Evolutionary conservation across 2,329 filamentous ascomycete genomes (phyloP).

Genomic region (Penicillium sumatraense): DNA sequence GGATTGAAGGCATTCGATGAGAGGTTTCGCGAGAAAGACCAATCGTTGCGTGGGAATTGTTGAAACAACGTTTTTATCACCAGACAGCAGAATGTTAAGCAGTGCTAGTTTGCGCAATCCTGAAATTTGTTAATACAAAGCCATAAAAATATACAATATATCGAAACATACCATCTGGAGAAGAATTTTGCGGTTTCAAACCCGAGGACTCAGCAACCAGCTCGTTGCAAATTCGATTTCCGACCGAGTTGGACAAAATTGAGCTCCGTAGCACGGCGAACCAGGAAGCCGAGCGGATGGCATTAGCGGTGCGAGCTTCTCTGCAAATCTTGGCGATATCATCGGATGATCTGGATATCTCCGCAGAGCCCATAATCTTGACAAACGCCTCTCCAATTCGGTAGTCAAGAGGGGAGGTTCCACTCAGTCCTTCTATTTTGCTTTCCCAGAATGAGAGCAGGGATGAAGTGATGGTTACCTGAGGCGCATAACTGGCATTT

Average conservation of each 20-base stretch:
- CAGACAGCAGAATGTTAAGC: slow-evolving; percentile 59
- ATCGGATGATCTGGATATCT: slow-evolving; percentile 34
- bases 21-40: slow-evolving; percentile 80
- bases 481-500: slow-evolving; percentile 15
- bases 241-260: slow-evolving; percentile 52
- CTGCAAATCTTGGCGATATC: slow-evolving; percentile 40
- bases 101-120: slow-evolving; percentile 56
- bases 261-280: slow-evolving; percentile 55
- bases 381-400: slow-evolving; percentile 47
- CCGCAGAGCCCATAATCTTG: slow-evolving; percentile 42
- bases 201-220: slow-evolving; percentile 64
- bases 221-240: slow-evolving; percentile 62
- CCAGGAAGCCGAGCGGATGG: slow-evolving; percentile 53
- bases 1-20: slow-evolving; percentile 72
- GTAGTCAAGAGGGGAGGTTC: slow-evolving; percentile 40
- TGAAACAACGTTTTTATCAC: slow-evolving; percentile 52
- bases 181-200: slow-evolving; percentile 50
- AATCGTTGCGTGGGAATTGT: slow-evolving; percentile 65
- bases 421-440: slow-evolving; percentile 36
- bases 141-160: neutral
- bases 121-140: slow-evolving; percentile 27
- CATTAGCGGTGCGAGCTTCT: slow-evolving; percentile 44
- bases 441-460: slow-evolving; percentile 40
- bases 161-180: slow-evolving; percentile 45
- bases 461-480: slow-evolving; percentile 27